These are phyloP conservation scores for Persicaria maculosa DNA, from an alignment of 148 eudicot species.

Conservation along the genomic window DNA sequence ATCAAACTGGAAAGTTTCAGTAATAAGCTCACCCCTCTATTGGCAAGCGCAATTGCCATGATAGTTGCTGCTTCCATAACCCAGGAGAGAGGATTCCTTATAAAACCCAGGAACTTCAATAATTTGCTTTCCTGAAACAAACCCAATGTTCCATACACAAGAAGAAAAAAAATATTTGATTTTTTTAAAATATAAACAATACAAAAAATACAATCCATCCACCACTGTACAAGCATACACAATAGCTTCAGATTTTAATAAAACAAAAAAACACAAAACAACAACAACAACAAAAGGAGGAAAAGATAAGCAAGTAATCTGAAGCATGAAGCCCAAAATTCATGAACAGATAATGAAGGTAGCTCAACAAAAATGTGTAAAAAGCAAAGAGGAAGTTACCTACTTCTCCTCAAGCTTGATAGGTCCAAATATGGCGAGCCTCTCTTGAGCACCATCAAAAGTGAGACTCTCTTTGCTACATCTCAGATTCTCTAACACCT, in stretches of 20 bases:
- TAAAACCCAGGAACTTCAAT: slow-evolving; percentile 95
- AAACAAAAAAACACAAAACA: background rate
- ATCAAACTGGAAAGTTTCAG: background rate
- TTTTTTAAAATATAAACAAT: background rate
- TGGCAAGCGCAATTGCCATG: slow-evolving; percentile 99
- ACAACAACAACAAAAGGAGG: background rate
- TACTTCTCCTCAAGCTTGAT: slow-evolving; percentile 96
- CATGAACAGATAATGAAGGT: background rate
- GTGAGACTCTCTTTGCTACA: slow-evolving; percentile 89
- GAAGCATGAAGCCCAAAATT: background rate
- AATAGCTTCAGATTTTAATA: background rate
- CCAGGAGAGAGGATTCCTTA: slow-evolving; percentile 99
- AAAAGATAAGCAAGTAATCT: background rate
- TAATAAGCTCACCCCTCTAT: slow-evolving; percentile 77
- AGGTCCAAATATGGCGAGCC: slow-evolving; percentile 81
- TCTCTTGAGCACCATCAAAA: slow-evolving; percentile 69
- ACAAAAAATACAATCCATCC: background rate
- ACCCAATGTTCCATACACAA: slow-evolving; percentile 20
- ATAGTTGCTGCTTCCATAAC: slow-evolving; percentile 99
- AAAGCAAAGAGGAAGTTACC: slow-evolving; percentile 26
- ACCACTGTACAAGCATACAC: background rate
- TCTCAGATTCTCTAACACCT: slow-evolving; percentile 94
- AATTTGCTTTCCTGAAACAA: slow-evolving; percentile 84
- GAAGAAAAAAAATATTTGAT: background rate
- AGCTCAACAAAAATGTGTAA: slow-evolving; percentile 1